phyloP scores from a whole-genome alignment of 768 basidiomycete species.

The Lentinula detonsa region DNA sequence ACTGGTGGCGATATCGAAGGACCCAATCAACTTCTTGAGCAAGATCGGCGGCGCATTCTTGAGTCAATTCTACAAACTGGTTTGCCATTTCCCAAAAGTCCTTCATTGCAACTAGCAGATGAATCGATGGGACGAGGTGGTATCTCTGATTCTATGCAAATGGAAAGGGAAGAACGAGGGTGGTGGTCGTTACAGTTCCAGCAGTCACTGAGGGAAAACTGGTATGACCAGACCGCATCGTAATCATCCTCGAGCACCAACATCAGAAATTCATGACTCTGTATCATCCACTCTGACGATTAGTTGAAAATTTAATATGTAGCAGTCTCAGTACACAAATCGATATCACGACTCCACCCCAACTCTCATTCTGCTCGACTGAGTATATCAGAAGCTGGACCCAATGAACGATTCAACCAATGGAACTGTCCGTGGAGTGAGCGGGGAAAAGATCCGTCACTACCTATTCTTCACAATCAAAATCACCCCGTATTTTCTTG shows the following conservation, averaged over 20 bases:
- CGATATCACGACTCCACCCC: too few relatives aligned
- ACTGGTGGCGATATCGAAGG: constrained; percentile 10
- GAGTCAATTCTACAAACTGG: constrained; percentile 34
- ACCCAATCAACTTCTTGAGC: constrained; percentile 18
- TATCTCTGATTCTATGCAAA: background rate
- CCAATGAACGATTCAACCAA: too few relatives aligned
- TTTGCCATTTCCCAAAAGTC: constrained; percentile 65
- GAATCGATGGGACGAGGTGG: constrained; percentile 20
- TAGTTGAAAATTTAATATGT: too few relatives aligned
- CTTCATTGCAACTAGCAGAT: constrained; percentile 50
- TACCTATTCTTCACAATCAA: too few relatives aligned
- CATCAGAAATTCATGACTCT: background rate
- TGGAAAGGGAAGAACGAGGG: constrained; percentile 61
- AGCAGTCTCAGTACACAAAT: too few relatives aligned
- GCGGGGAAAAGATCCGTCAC: too few relatives aligned
- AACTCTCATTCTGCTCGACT: too few relatives aligned
- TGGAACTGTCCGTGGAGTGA: too few relatives aligned
- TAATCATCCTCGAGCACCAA: background rate
- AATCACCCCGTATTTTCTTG: too few relatives aligned
- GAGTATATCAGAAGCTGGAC: too few relatives aligned
- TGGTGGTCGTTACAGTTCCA: constrained; percentile 73
- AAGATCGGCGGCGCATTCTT: constrained; percentile 27
- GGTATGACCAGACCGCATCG: background rate
- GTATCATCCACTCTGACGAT: too few relatives aligned
- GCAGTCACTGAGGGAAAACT: constrained; percentile 47